Evolutionary conservation across 306 rosid species (phyloP).

Genomic region (Alnus glutinosa): DNA sequence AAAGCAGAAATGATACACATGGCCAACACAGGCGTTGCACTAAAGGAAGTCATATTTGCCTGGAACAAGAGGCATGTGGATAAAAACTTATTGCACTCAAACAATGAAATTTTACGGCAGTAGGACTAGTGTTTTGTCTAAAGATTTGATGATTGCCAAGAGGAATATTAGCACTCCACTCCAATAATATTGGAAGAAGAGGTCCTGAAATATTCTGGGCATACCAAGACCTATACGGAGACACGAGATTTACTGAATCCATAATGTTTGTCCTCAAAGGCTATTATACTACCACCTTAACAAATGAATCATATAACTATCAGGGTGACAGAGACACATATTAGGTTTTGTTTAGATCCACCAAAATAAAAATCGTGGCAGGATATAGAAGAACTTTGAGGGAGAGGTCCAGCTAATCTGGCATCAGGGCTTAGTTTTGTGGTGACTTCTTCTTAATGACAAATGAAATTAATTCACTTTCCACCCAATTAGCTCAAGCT

Average conservation of each 20-base stretch:
- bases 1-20: neutral
- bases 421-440: neutral
- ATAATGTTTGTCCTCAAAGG: neutral
- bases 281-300: neutral
- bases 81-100: neutral
- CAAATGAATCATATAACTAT: neutral
- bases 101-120: neutral
- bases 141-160: neutral
- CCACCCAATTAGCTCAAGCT: conserved; percentile 4
- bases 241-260: neutral
- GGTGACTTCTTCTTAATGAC: neutral
- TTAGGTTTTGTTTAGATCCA: neutral
- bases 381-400: neutral
- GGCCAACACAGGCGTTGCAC: neutral
- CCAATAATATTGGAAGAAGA: neutral
- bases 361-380: neutral
- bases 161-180: neutral
- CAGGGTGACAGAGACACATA: neutral
- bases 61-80: neutral
- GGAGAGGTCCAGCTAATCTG: neutral
- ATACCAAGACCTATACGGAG: neutral
- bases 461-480: neutral
- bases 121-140: neutral
- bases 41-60: conserved; percentile 1
- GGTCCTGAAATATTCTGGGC: neutral